phyloP scores from a whole-genome alignment of 2,329 filamentous ascomycete genomes.

The Neonectria hederae region DNA sequence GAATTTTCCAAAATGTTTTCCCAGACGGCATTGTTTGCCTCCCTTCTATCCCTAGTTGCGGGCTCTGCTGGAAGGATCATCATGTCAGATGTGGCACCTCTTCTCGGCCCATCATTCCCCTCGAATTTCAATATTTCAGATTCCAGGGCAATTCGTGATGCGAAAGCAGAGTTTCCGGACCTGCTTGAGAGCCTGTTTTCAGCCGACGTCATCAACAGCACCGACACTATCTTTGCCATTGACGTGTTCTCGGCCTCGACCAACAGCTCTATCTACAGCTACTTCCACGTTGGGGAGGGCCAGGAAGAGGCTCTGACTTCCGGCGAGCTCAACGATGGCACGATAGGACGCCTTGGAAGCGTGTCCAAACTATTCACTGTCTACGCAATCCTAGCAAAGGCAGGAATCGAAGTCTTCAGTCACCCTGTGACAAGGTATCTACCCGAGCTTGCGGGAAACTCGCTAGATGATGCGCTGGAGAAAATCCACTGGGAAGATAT shows the following conservation, averaged over 20 bases:
- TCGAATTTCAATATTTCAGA: slow-evolving; percentile 33
- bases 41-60: slow-evolving; percentile 1
- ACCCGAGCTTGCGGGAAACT: slow-evolving; percentile 30
- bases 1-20: neutral
- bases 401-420: slow-evolving; percentile 27
- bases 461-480: neutral
- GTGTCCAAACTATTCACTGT: slow-evolving; percentile 20
- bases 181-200: slow-evolving; percentile 26
- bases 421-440: slow-evolving; percentile 31
- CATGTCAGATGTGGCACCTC: slow-evolving; percentile 28
- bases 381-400: slow-evolving; percentile 21
- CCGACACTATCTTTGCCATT: slow-evolving; percentile 31
- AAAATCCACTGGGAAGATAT: slow-evolving; percentile 31
- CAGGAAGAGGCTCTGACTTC: slow-evolving; percentile 28
- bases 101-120: slow-evolving; percentile 36
- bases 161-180: slow-evolving; percentile 23
- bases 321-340: slow-evolving; percentile 27
- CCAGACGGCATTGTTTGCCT: neutral
- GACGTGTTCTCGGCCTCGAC: slow-evolving; percentile 42
- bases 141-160: slow-evolving; percentile 12
- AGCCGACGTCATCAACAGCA: slow-evolving; percentile 17
- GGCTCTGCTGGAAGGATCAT: slow-evolving; percentile 13
- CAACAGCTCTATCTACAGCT: slow-evolving; percentile 38
- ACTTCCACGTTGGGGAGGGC: slow-evolving; percentile 31
- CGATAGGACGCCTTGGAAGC: slow-evolving; percentile 26